Conservation (phyloP, 768 basidiomycete species). For the Austroboletus festivus region DNA sequence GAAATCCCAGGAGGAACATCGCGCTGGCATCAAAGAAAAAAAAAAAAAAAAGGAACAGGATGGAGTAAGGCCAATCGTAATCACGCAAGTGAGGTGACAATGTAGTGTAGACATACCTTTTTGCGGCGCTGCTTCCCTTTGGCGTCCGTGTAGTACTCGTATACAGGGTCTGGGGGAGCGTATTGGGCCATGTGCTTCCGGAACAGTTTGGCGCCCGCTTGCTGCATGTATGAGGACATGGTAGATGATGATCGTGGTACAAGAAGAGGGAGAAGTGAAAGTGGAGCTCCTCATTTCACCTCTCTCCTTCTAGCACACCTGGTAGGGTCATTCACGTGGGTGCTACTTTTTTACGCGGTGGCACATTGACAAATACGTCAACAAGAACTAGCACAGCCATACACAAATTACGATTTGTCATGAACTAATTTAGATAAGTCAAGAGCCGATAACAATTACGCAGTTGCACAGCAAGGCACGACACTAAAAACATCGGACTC, state of each 20-base stretch:
- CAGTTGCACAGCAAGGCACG: too few species aligned
- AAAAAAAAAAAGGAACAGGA: too few species aligned
- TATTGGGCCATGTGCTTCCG: conserved; percentile 63
- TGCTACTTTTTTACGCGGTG: neutral
- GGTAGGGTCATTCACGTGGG: neutral
- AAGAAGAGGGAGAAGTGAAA: neutral
- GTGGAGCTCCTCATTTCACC: too few species aligned
- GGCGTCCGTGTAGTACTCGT: conserved; percentile 41
- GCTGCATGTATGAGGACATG: conserved; percentile 32
- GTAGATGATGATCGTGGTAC: neutral
- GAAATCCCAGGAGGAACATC: conserved; percentile 74
- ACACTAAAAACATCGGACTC: neutral
- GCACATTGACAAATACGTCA: conserved; percentile 14
- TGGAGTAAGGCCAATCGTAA: conserved; percentile 6
- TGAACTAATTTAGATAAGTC: too few species aligned
- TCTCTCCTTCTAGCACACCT: too few species aligned
- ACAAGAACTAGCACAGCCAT: neutral
- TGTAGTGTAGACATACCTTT: conserved; percentile 28
- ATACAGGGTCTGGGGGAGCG: conserved; percentile 69
- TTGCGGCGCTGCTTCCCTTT: conserved; percentile 31
- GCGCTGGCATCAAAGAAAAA: too few species aligned
- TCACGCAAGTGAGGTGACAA: conserved; percentile 9
- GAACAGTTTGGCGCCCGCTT: conserved; percentile 60
- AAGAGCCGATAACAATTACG: too few species aligned
- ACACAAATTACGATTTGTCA: too few species aligned